A percentile compares a stretch with the other conserved stretches of the same genome.
Conservation (phyloP, 2,329 filamentous ascomycete genomes). For the Orbilia blumenaviensis region DNA sequence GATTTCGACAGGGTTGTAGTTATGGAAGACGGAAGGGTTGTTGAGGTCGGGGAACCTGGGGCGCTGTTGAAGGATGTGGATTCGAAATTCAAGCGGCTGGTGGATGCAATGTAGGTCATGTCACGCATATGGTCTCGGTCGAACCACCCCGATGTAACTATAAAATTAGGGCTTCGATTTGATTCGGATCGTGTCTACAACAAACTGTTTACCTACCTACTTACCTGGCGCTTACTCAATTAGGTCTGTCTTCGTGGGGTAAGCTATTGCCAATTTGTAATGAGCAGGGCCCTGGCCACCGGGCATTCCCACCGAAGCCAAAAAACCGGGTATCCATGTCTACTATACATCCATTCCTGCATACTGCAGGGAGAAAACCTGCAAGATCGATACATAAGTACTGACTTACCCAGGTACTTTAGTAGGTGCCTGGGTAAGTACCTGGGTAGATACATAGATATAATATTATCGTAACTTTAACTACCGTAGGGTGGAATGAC, state of each 20-base stretch:
- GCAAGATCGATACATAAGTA: too few species aligned
- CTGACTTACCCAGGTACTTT: too few species aligned
- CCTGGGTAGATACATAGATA: too few species aligned
- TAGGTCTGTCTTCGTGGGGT: too few species aligned
- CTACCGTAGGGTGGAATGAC: too few species aligned
- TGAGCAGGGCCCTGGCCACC: background rate
- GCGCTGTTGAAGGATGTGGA: slow-evolving; percentile 35
- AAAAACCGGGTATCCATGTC: background rate
- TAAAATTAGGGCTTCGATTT: background rate
- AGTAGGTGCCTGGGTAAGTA: too few species aligned
- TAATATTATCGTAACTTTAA: too few species aligned
- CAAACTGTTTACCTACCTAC: too few species aligned
- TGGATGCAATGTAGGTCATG: slow-evolving; percentile 23
- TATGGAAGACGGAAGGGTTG: slow-evolving; percentile 65
- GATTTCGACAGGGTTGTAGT: slow-evolving; percentile 67
- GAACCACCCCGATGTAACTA: too few species aligned
- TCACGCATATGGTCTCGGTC: too few species aligned
- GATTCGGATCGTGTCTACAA: background rate
- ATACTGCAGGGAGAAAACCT: background rate
- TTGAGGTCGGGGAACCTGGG: slow-evolving; percentile 62
- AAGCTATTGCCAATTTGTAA: background rate
- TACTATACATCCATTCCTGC: background rate
- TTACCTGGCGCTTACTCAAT: too few species aligned
- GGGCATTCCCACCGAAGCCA: background rate
- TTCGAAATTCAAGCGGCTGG: slow-evolving; percentile 29